phyloP scores from a whole-genome alignment of 331 rosid genomes.

The Malus hybrid region DNA sequence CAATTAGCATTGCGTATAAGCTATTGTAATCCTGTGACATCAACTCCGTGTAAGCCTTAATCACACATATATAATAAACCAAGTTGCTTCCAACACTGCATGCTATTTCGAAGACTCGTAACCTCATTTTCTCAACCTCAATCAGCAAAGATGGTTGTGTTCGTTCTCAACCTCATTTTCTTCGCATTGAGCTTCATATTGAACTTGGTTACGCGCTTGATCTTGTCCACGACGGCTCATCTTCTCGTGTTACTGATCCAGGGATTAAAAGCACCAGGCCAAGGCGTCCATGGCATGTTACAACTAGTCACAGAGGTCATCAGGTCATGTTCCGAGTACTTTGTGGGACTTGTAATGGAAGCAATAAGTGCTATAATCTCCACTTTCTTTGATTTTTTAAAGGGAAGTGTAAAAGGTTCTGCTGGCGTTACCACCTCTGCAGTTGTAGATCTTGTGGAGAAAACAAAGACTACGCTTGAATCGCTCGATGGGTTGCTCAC shows the following conservation, averaged over 20 bases:
- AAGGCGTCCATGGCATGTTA: slow-evolving; percentile 18
- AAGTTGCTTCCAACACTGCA: background rate
- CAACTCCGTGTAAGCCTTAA: background rate
- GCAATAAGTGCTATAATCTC: slow-evolving; percentile 8
- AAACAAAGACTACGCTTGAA: slow-evolving; percentile 29
- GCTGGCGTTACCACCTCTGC: slow-evolving; percentile 15
- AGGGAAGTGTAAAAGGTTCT: slow-evolving; percentile 24
- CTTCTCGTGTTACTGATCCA: slow-evolving; percentile 30
- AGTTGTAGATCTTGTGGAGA: slow-evolving; percentile 27
- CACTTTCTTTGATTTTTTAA: slow-evolving; percentile 28
- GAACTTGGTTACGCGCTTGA: slow-evolving; percentile 30
- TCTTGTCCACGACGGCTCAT: slow-evolving; percentile 32
- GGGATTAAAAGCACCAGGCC: slow-evolving; percentile 29
- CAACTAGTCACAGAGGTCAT: slow-evolving; percentile 26
- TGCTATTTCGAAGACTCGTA: background rate
- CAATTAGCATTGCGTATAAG: background rate
- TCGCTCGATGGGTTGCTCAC: slow-evolving; percentile 21
- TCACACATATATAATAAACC: background rate
- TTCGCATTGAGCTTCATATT: slow-evolving; percentile 16
- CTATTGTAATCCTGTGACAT: slow-evolving; percentile 26
- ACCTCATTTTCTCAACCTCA: too few relatives aligned
- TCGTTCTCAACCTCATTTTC: slow-evolving; percentile 30
- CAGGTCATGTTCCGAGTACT: slow-evolving; percentile 22
- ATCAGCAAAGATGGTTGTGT: slow-evolving; percentile 26
- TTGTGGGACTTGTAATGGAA: slow-evolving; percentile 12